Conservation (phyloP, 1,139 yeast species). For the Kodamaea derodonti region DNA sequence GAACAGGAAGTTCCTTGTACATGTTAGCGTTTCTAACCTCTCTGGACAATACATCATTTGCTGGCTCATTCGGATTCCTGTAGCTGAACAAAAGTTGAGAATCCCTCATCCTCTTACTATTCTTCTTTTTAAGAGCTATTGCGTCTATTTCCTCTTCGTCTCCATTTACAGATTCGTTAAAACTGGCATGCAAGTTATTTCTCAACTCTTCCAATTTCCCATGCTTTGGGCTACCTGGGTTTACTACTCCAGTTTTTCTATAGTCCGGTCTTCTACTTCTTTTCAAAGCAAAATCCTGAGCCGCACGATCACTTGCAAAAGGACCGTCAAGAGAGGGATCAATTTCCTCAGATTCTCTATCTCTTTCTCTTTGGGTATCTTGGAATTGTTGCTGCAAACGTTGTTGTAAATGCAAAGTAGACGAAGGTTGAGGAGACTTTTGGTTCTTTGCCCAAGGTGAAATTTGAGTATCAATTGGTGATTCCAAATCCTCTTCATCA, state of each 20-base stretch:
- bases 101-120: constrained; percentile 19
- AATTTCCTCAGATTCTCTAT: constrained; percentile 5
- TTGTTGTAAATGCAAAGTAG: constrained; percentile 15
- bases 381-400: constrained; percentile 14
- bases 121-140: constrained; percentile 1
- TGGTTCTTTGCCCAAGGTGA: constrained; percentile 3
- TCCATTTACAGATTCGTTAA: constrained; percentile 9
- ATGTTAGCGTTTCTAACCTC: too few species aligned
- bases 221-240: constrained; percentile 27
- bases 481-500: constrained; percentile 2
- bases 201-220: constrained; percentile 34
- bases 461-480: constrained; percentile 4
- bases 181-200: constrained; percentile 19
- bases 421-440: constrained; percentile 7
- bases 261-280: constrained; percentile 43
- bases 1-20: too few species aligned
- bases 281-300: constrained; percentile 31
- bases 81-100: constrained; percentile 34
- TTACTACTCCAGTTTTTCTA: constrained; percentile 21
- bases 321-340: constrained; percentile 1
- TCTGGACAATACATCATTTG: not conserved
- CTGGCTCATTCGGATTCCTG: constrained; percentile 19
- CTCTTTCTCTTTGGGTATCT: constrained; percentile 6
- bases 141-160: constrained; percentile 3
- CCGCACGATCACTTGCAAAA: constrained; percentile 1